Evolutionary conservation across 2,329 filamentous ascomycete species (phyloP), one percentile per base, ranked within the genome.

Genomic region (Furcasterigmium sp.): DNA sequence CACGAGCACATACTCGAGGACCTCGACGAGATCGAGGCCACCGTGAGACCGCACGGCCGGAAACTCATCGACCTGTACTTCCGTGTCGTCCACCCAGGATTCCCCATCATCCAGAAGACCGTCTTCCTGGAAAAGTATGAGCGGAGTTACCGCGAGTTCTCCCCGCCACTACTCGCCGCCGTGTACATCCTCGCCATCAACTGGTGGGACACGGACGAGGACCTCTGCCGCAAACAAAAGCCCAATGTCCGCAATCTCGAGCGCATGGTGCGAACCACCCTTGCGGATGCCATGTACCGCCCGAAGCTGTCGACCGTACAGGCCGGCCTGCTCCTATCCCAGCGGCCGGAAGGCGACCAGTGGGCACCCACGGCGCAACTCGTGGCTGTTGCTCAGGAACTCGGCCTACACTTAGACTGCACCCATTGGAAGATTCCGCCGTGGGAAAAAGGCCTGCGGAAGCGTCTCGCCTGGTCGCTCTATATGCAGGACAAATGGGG

Each of bases 401-500:
- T 96, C 3, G 91, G 91, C 37, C 70, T 96, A 30, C 90, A 96
- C 60, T 80, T 95, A 32, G 89, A 95, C 63, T 95, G 89, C 66
- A 80, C 84, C 5, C 73, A 74, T 41, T 95, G 91, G 91, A 87
- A 87, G 48, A 91, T 95, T 42, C 87, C 90, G 21, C 75, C 76
- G 0, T 95, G 90, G 89, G 90, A 95, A 62, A 85, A 86, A 53
- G 86, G 88, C 0, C 63, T 95, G 46, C 77, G 91, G 47, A 93
- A 91, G 60, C 80, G 91, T 39, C 76, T 95, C 34, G 89, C 88
- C 1, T 95, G 91, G 90, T 90, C 87, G 3, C 65, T 95, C 40
- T 95, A 93, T 60, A 91, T 94, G 84, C 89, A 95, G 65, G 91
- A 96, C 64, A 94, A 77, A 63, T 95, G 90, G 90, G 87, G 86